Conservation (phyloP, 352 stramenopile genomes). For the Phytophthora chlamydospora region DNA sequence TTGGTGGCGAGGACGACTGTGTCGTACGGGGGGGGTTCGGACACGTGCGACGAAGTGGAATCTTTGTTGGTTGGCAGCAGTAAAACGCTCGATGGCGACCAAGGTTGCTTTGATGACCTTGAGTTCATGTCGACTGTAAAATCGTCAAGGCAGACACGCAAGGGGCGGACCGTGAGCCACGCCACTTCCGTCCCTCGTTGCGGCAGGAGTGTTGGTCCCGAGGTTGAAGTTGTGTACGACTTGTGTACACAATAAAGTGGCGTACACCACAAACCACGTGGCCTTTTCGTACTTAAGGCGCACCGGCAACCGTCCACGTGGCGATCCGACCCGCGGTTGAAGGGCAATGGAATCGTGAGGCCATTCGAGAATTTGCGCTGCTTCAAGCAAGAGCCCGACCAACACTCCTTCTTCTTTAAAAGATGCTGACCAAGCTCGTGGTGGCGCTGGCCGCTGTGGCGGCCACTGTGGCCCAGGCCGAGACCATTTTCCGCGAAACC, state of each 20-base stretch:
- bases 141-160: no score
- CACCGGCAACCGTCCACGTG: constrained; percentile 26
- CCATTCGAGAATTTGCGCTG: constrained; percentile 43
- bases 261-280: constrained; percentile 13
- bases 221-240: constrained; percentile 24
- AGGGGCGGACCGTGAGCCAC: neutral
- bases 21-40: no score
- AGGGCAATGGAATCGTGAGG: constrained; percentile 1
- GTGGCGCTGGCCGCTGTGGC: constrained; percentile 57
- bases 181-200: neutral
- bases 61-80: no score
- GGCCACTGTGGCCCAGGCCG: constrained; percentile 51
- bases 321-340: constrained; percentile 26
- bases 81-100: no score
- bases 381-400: constrained; percentile 24
- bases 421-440: constrained; percentile 75
- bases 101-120: no score
- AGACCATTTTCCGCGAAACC: constrained; percentile 95
- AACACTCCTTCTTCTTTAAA: constrained; percentile 15
- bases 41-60: no score
- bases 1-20: no score
- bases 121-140: no score
- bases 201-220: constrained; percentile 3
- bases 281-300: constrained; percentile 21
- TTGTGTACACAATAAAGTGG: constrained; percentile 7